Conservation (phyloP, 2,329 filamentous ascomycete species). For the Botryotinia globosa region DNA sequence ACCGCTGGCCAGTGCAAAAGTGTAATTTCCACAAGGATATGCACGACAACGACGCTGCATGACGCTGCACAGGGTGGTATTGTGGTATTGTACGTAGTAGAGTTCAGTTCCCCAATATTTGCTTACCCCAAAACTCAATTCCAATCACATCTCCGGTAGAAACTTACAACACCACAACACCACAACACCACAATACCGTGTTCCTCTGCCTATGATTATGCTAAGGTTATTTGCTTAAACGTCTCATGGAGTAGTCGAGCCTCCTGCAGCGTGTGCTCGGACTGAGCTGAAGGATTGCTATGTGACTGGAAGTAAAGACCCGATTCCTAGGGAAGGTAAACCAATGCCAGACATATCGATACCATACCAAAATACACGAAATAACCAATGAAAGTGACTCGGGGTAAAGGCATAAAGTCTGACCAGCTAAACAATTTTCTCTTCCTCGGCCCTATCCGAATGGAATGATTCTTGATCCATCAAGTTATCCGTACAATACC, state of each 20-base stretch:
- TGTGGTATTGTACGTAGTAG: no score
- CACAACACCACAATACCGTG: background rate
- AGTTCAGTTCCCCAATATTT: no score
- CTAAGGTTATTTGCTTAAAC: background rate
- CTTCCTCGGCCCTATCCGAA: background rate
- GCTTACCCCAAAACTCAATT: no score
- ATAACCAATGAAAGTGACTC: background rate
- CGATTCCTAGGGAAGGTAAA: background rate
- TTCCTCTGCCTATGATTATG: background rate
- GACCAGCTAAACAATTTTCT: background rate
- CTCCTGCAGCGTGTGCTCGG: background rate
- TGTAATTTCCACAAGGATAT: slow-evolving; percentile 10
- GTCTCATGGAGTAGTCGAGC: background rate
- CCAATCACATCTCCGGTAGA: no score
- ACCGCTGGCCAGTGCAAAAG: background rate
- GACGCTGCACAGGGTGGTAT: no score
- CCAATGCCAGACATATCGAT: background rate
- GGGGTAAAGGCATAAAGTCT: background rate
- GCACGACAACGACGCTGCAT: background rate
- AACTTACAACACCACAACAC: no score
- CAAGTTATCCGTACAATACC: background rate
- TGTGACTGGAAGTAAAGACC: background rate
- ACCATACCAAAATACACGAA: background rate
- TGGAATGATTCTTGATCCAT: background rate
- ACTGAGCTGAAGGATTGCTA: background rate